Evolutionary conservation across 345 rosid genomes (phyloP), one percentile per base, ranked within the genome.

Genomic region (Excoecaria agallocha): DNA sequence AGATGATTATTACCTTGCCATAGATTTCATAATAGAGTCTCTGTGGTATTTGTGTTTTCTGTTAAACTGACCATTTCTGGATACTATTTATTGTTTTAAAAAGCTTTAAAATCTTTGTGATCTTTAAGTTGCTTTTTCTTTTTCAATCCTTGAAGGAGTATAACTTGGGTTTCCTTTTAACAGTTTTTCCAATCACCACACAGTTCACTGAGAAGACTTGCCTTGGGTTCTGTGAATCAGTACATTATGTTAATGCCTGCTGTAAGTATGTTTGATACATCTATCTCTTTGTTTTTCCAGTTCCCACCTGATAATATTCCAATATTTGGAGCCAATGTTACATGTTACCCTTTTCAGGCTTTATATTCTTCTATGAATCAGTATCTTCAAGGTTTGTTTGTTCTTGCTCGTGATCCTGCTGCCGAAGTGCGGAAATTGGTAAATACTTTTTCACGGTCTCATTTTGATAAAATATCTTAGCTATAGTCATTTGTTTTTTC

Each of bases 151-250:
- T 15, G 41, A 43, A 35, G 52, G 41, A 66, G 63, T 77, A 30
- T 41, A 48, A 61, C 49, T 43, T 70, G 69, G 46, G 62, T 73
- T 73, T 77, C 68, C 39, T 74, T 59, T 85, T 83, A 82, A 69
- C 94, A 95, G 99, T 80, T 93, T 83, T 95, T 95, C 78, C 94
- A 86, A 82, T 95, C 99, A 15, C 90, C 97, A 16, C 96, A 93
- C 81, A 58, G 92, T 71, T 84, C 93, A 22, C 78, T 95, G 73
- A 90, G 92, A 83, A 95, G 89, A 85, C 91, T 90, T 74, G 88
- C 99, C 59, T 72, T 95, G 84, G 90, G 90, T 76, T 93, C 92
- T 61, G 89, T 95, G 77, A 93, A 95, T 82, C 92, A 93, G 69
- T 95, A 82, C 80, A 83, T 95, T 69, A 90, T 91, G 87, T 76